Base-by-base conservation (phyloP, 2,329 filamentous ascomycete genomes). In the Huntiella bhutanensis region DNA sequence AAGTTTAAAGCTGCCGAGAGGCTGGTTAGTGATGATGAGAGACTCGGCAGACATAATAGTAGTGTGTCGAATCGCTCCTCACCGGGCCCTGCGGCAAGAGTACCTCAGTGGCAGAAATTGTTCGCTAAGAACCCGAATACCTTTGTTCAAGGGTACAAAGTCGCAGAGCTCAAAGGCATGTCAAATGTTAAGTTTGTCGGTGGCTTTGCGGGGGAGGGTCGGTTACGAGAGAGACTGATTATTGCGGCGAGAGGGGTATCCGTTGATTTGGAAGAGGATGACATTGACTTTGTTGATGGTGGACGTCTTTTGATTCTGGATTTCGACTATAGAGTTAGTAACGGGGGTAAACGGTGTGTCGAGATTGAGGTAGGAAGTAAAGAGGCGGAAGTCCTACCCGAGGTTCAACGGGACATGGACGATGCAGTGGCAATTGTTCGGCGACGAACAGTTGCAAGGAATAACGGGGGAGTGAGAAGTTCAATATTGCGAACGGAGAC, bases 391-490 rank as follows among this genome's bases (percentile, higher is more conserved):
- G 63, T 75, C 0, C 62, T 91, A 13, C 74, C 79, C 53, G 83
- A 88, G 56, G 80, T 83, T 54, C 71, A 73, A 52, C 74, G 80
- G 16, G 82, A 84, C 54, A 66, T 88, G 48, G 82, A 80, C 48
- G 75, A 77, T 1, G 82, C 87, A 58, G 82, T 91, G 15, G 83
- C 82, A 52, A 75, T 88, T 54, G 80, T 84, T 43, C 72, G 82
- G 53, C 70, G 81, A 52, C 70, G 82, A 52, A 87, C 82, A 3
- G 77, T 82, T 12, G 71, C 79, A 33, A 75, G 78, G 54, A 70
- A 70, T 44, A 66, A 71, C 52, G 69, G 67, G 15, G 60, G 63
- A 48, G 58, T 63, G 40, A 60, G 69, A 49, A 59, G 60, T 42
- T 63, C 64, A 47, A 56, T 75, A 33, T 64, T 72, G 51, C 66